Conservation (phyloP, 352 stramenopile genomes). For the Phytopythium kandeliae region DNA sequence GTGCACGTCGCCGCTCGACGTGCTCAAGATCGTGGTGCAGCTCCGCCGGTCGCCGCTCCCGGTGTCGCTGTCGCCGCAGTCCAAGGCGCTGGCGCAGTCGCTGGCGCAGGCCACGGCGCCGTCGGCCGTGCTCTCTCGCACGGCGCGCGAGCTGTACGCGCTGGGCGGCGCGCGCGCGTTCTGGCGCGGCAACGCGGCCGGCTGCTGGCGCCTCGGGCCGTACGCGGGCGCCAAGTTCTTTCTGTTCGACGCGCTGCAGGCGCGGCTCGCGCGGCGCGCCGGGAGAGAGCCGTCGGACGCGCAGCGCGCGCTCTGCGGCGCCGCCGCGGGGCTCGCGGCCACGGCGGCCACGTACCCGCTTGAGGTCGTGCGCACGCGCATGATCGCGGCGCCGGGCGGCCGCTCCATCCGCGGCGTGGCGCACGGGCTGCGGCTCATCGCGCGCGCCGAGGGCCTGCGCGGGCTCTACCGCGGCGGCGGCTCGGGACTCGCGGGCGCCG, state of each 20-base stretch:
- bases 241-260: conserved; percentile 65
- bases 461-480: conserved; percentile 69
- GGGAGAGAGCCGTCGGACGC: conserved; percentile 32
- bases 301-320: conserved; percentile 52
- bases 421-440: conserved; percentile 55
- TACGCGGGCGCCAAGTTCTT: conserved; percentile 83
- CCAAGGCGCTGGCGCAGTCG: conserved; percentile 8
- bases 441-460: conserved; percentile 50
- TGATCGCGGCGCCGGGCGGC: conserved; percentile 41
- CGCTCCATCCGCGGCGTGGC: conserved; percentile 43
- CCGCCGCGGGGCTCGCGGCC: conserved; percentile 54
- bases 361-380: conserved; percentile 75
- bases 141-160: conserved; percentile 53
- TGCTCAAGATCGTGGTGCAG: conserved; percentile 85
- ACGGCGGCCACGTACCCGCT: conserved; percentile 77
- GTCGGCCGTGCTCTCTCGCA: conserved; percentile 29
- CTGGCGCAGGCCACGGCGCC: background rate
- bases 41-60: conserved; percentile 38
- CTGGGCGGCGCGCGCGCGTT: conserved; percentile 67
- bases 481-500: conserved; percentile 59
- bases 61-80: too few species aligned
- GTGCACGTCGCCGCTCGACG: conserved; percentile 74
- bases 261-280: conserved; percentile 20
- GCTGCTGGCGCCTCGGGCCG: conserved; percentile 69
- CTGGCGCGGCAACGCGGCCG: conserved; percentile 72